These are phyloP conservation scores for Russula foetens DNA, from an alignment of 768 basidiomycete genomes.

Conservation along the genomic window DNA sequence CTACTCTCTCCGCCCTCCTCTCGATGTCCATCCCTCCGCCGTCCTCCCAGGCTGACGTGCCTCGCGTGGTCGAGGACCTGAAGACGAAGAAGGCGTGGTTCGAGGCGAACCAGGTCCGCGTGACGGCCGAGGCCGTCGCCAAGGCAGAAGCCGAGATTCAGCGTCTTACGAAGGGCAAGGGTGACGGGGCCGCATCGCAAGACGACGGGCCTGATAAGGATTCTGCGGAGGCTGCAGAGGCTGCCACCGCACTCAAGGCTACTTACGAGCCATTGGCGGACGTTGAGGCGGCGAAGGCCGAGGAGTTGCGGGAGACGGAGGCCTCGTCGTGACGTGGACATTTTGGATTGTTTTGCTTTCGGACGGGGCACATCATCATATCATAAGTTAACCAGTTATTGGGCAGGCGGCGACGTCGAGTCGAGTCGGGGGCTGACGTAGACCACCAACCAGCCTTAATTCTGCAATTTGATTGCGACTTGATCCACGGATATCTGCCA, in stretches of 20 bases:
- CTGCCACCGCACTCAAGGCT: constrained; percentile 35
- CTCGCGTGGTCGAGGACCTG: constrained; percentile 81
- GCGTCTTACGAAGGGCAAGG: constrained; percentile 45
- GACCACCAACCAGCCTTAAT: neutral
- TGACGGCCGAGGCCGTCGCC: constrained; percentile 70
- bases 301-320: constrained; percentile 31
- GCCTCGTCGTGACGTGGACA: constrained; percentile 7
- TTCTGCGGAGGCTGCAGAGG: constrained; percentile 37
- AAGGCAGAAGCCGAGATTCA: constrained; percentile 73
- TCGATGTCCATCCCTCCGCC: constrained; percentile 88
- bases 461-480: neutral
- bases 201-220: constrained; percentile 34
- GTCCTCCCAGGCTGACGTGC: constrained; percentile 61
- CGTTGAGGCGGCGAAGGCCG: constrained; percentile 37
- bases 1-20: constrained; percentile 83
- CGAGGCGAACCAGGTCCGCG: constrained; percentile 80
- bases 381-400: constrained; percentile 5
- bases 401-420: neutral
- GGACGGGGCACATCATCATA: neutral
- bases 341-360: neutral
- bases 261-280: constrained; percentile 31
- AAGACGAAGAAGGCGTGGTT: constrained; percentile 94
- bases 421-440: neutral
- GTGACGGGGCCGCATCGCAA: constrained; percentile 24
- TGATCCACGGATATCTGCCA: too few species aligned